Evolutionary conservation across 257 asterid genomes (phyloP).

Genomic region (Capsicum rhomboideum): DNA sequence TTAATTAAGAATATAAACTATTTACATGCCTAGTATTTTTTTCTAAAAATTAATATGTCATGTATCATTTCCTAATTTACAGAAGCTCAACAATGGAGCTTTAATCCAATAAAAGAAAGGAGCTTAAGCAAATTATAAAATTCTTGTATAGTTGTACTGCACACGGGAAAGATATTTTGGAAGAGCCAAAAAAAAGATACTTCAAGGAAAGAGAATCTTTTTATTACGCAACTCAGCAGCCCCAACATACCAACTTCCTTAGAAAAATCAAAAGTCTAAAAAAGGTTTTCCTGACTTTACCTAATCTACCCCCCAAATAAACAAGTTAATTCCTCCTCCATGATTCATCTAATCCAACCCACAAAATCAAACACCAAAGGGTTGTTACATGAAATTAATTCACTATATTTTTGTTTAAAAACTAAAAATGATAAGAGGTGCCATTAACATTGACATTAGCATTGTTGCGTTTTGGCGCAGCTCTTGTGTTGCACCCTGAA

Average conservation of each 20-base stretch:
- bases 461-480: conserved; percentile 21
- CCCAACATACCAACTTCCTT: not conserved
- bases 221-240: not conserved
- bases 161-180: not conserved
- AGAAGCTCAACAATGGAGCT: too few relatives aligned
- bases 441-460: not conserved
- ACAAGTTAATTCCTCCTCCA: not conserved
- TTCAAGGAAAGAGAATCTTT: not conserved
- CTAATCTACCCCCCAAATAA: conserved; percentile 2
- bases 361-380: not conserved
- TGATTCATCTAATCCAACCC: not conserved
- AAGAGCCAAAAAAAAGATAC: not conserved
- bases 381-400: not conserved
- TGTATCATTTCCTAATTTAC: too few relatives aligned
- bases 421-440: not conserved
- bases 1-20: too few relatives aligned
- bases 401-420: too few relatives aligned
- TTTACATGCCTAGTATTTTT: too few relatives aligned
- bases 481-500: conserved; percentile 28
- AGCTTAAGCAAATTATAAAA: too few relatives aligned
- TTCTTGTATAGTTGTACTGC: too few relatives aligned
- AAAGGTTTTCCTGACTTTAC: not conserved
- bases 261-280: not conserved
- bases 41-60: too few relatives aligned
- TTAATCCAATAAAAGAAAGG: too few relatives aligned